Evolutionary conservation across 2,329 filamentous ascomycete genomes (phyloP), one percentile per base, ranked within the genome.

Genomic region (Cytospora piceicola): DNA sequence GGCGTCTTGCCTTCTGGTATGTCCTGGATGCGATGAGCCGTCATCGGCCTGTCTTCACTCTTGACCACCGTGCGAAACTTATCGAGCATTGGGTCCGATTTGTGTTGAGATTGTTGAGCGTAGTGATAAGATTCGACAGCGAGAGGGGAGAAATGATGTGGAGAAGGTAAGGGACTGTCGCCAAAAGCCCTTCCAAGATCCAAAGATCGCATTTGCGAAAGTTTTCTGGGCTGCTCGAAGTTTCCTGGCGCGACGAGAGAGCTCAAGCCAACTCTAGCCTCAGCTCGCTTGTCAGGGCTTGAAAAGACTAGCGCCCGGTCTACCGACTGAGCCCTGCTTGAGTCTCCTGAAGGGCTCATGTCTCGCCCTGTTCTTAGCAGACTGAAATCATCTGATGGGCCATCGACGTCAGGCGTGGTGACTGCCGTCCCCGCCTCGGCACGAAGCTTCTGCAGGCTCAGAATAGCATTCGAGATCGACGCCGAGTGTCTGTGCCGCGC

Each of bases 241-340:
- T 74, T 87, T 65, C 90, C 90, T 4, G 88, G 83, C 1, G 85
- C 90, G 27, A 84, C 78, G 1, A 87, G 82, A 4, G 83, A 86
- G 73, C 84, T 90, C 30, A 92, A 71, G 4, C 85, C 86, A 2
- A 93, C 81, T 69, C 85, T 87, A 1, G 91, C 82, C 51, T 83
- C 83, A 2, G 84, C 85, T 67, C 90, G 88, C 69, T 89, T 88
- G 72, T 92, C 88, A 12, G 81, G 78, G 61, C 80, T 86, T 27
- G 81, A 79, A 61, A 90, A 88, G 3, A 77, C 68, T 78, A 85
- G 70, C 69, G 83, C 82, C 52, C 87, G 82, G 66, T 93, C 90
- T 8, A 87, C 86, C 0, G 90, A 92, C 36, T 82, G 83, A 6
- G 86, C 84, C 42, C 89, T 82, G 2, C 81, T 79, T 27, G 77